These are phyloP conservation scores for Penicillium sp. DNA, from an alignment of 2,329 filamentous ascomycete genomes.

Conservation along the genomic window DNA sequence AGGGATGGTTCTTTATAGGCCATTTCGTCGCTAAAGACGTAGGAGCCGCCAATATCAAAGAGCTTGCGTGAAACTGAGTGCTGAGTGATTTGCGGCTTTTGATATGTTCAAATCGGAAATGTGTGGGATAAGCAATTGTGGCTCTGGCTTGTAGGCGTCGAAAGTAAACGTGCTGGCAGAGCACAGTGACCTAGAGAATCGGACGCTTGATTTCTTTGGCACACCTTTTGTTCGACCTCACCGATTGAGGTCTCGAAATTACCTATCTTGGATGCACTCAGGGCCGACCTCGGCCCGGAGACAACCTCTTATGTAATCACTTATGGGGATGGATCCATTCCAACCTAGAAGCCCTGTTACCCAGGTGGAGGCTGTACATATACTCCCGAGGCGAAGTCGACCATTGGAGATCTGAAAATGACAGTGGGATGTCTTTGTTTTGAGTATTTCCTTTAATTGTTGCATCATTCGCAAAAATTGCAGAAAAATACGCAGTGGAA, in stretches of 20 bases:
- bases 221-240: not conserved
- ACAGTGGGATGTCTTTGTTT: too few relatives aligned
- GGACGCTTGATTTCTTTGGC: not conserved
- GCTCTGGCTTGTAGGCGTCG: not conserved
- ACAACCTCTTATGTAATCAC: not conserved
- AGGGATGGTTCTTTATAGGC: conserved; percentile 5
- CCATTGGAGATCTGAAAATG: too few relatives aligned
- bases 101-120: not conserved
- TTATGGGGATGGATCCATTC: not conserved
- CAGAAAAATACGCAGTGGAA: too few relatives aligned
- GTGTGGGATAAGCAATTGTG: not conserved
- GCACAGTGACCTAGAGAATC: not conserved
- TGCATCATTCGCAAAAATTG: too few relatives aligned
- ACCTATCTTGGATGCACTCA: not conserved
- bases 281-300: not conserved
- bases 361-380: too few relatives aligned
- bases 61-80: not conserved
- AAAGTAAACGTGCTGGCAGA: not conserved
- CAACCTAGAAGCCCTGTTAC: too few relatives aligned
- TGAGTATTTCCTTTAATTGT: too few relatives aligned
- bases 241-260: not conserved
- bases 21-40: conserved; percentile 8
- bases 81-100: not conserved
- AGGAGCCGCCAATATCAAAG: not conserved
- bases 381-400: too few relatives aligned